Evolutionary conservation across 169 alveolate species (phyloP).

Genomic region (Cryptosporidium baileyi): DNA sequence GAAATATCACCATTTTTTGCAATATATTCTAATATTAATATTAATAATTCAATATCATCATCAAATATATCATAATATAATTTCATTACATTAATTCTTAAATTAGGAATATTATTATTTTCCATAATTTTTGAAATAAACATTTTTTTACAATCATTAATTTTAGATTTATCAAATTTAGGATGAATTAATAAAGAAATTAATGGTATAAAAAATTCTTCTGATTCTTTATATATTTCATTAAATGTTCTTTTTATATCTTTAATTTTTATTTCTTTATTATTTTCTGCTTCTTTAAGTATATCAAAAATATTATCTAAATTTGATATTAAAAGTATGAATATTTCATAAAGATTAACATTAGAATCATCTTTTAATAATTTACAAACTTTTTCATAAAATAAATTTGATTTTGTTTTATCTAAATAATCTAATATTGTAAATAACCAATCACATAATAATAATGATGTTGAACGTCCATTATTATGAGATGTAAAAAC

Average conservation of each 20-base stretch:
- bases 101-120: background rate
- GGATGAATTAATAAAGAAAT: conserved; percentile 44
- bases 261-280: conserved; percentile 18
- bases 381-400: conserved; percentile 34
- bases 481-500: conserved; percentile 34
- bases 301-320: conserved; percentile 35
- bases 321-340: background rate
- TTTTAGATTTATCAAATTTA: background rate
- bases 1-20: background rate
- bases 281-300: conserved; percentile 5
- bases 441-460: conserved; percentile 64
- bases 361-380: conserved; percentile 21
- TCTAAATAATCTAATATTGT: conserved; percentile 26
- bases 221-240: conserved; percentile 56
- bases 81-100: conserved; percentile 30
- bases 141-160: background rate
- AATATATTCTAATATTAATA: background rate
- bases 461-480: conserved; percentile 39
- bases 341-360: background rate
- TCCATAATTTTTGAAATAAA: conserved; percentile 14
- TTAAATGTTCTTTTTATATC: conserved; percentile 31
- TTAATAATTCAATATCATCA: conserved; percentile 4
- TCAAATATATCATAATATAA: conserved; percentile 41
- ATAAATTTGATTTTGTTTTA: background rate
- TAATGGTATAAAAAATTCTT: conserved; percentile 40